These are phyloP conservation scores for Terana coerulea DNA, from an alignment of 768 basidiomycete species.

Conservation along the genomic window DNA sequence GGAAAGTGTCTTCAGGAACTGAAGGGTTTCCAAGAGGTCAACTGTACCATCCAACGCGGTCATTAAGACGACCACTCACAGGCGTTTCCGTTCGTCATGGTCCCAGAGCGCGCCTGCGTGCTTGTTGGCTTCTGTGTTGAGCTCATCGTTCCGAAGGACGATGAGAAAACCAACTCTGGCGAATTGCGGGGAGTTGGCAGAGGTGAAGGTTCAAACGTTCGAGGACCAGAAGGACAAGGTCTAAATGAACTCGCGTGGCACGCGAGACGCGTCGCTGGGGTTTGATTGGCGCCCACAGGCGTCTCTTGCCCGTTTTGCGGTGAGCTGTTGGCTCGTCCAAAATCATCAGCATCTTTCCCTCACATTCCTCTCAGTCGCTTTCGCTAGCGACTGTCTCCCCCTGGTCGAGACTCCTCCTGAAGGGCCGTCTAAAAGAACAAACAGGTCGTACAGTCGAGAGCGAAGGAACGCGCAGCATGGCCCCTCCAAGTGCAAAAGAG, in stretches of 20 bases:
- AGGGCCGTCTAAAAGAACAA: background rate
- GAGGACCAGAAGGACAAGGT: background rate
- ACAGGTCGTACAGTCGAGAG: no score
- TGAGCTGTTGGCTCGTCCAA: constrained; percentile 6
- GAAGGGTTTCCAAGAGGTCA: constrained; percentile 7
- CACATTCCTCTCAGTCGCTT: constrained; percentile 8
- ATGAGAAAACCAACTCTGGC: no score
- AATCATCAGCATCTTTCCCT: constrained; percentile 1
- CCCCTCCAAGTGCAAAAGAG: constrained; percentile 19
- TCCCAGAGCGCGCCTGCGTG: background rate
- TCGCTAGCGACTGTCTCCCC: constrained; percentile 3
- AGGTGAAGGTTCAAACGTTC: no score
- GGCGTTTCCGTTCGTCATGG: constrained; percentile 21
- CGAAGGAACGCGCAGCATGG: background rate
- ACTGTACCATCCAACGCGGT: background rate
- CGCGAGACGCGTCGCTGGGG: background rate
- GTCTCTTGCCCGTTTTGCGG: background rate
- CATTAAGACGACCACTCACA: constrained; percentile 28
- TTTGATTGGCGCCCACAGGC: constrained; percentile 8
- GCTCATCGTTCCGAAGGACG: no score
- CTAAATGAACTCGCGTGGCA: constrained; percentile 5
- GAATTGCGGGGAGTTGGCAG: no score
- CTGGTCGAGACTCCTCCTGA: background rate
- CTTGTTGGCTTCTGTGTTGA: no score
- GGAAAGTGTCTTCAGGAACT: constrained; percentile 68